Base-by-base conservation (phyloP, 345 rosid species). In the Eucalyptus coolabah region DNA sequence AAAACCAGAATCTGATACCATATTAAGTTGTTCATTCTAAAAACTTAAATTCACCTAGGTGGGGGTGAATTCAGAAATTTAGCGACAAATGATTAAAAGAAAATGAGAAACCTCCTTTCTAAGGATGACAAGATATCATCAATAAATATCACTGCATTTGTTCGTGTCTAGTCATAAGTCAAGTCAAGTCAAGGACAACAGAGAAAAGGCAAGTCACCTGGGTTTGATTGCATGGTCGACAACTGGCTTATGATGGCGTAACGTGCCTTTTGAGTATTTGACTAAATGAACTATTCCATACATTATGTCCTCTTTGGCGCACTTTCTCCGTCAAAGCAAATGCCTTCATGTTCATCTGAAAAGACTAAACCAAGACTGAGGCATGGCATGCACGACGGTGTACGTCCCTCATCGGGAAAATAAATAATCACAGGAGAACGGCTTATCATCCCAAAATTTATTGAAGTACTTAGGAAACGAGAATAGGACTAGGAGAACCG, bases 21-120 rank as follows among this genome's bases (percentile, higher is more conserved):
- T 49, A 49, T 49, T 4, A 49, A 4, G 50, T 49, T 49, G 50
- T 49, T 49, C 50, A 49, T 49, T 49, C 16, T 49, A 13, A 49
- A 49, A 49, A 60, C 16, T 60, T 28, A 60, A 60, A 26, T 12
- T 60, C 67, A 26, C n/a, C n/a, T 59, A 11, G 3, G 30, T 59
- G 67, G 14, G n/a, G 3, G 67, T 28, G 7, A 60, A 12, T 3
- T 51, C 9, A 60, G 30, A 60, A 60, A 60, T 60, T 26, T 60
- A 26, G 24, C 2, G 3, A 1, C 16, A 12, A 28, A 60, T 6
- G 14, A 28, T 26, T 12, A 60, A 60, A 60, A 60, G 14, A 60
- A 28, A 60, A 12, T 0, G 16, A 5, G 32, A 60, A 60, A 60
- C n/a, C 3, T 12, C 16, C n/a, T 12, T 60, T 5, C 4, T 0